These are phyloP conservation scores for Pythium aquatile DNA, from an alignment of 352 stramenopile genomes.

Conservation along the genomic window DNA sequence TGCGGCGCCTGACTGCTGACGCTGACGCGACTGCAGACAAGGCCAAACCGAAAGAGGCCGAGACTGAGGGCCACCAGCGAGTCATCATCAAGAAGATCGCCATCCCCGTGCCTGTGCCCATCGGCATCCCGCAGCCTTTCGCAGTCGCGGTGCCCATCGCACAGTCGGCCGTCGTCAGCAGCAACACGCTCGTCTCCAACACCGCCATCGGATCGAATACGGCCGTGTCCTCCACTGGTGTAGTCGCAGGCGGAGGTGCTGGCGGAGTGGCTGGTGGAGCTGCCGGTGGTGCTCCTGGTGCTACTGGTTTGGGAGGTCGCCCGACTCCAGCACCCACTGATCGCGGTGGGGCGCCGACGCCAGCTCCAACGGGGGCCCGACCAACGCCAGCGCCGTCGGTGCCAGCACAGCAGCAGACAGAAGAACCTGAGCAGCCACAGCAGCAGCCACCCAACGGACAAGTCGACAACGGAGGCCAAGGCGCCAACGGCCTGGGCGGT, in stretches of 20 bases:
- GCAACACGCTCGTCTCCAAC: background rate
- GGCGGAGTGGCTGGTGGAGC: background rate
- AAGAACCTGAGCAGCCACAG: slow-evolving; percentile 10
- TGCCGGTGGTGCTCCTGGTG: background rate
- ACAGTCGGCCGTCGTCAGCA: slow-evolving; percentile 1
- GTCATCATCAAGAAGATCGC: slow-evolving; percentile 14
- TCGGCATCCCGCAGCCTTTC: slow-evolving; percentile 8
- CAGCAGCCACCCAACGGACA: background rate
- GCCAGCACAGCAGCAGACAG: background rate
- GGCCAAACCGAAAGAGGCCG: background rate
- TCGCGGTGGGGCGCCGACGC: background rate
- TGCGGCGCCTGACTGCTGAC: no score
- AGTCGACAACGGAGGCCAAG: background rate
- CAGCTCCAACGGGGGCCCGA: background rate
- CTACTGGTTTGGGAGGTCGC: no score
- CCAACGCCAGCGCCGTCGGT: background rate
- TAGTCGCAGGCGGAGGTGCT: background rate
- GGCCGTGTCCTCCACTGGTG: background rate
- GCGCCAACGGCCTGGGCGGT: background rate
- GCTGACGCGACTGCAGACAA: no score
- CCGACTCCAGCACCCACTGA: background rate
- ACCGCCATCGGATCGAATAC: slow-evolving; percentile 1
- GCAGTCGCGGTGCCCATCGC: slow-evolving; percentile 8
- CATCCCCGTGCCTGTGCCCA: slow-evolving; percentile 7
- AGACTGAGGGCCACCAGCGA: background rate